Conservation (phyloP, 2,329 filamentous ascomycete genomes). For the Nemania sp. region DNA sequence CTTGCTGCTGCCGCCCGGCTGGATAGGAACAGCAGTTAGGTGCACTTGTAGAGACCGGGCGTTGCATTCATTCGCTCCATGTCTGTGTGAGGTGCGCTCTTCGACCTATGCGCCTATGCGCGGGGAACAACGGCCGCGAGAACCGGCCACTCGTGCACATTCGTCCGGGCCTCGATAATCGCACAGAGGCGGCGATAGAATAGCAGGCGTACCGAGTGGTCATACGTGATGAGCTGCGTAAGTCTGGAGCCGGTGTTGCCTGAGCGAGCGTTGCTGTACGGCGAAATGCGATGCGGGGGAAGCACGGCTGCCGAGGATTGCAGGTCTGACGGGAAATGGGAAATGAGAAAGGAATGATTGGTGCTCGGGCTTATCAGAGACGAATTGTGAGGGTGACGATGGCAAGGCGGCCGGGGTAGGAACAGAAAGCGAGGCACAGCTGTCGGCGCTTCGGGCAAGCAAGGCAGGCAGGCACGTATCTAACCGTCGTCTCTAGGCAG, state of each 20-base stretch:
- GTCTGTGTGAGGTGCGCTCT: conserved; percentile 3
- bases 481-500: too few relatives aligned
- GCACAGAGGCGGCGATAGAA: neutral
- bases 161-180: neutral
- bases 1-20: conserved; percentile 13
- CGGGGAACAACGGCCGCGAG: neutral
- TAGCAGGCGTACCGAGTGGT: conserved; percentile 16
- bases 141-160: neutral
- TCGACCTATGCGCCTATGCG: neutral
- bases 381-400: neutral
- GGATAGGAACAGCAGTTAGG: neutral
- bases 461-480: too few relatives aligned
- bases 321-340: conserved; percentile 4
- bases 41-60: conserved; percentile 22
- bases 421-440: too few relatives aligned
- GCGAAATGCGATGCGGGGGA: conserved; percentile 15
- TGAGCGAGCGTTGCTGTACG: neutral
- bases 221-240: conserved; percentile 15
- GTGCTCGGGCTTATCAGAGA: neutral
- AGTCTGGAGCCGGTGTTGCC: too few relatives aligned
- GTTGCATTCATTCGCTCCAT: conserved; percentile 23
- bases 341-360: neutral
- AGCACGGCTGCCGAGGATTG: conserved; percentile 13
- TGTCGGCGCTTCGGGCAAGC: too few relatives aligned
- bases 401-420: too few relatives aligned